phyloP scores from a whole-genome alignment of 139 green algal genomes.

The Parachlorella kessleri region DNA sequence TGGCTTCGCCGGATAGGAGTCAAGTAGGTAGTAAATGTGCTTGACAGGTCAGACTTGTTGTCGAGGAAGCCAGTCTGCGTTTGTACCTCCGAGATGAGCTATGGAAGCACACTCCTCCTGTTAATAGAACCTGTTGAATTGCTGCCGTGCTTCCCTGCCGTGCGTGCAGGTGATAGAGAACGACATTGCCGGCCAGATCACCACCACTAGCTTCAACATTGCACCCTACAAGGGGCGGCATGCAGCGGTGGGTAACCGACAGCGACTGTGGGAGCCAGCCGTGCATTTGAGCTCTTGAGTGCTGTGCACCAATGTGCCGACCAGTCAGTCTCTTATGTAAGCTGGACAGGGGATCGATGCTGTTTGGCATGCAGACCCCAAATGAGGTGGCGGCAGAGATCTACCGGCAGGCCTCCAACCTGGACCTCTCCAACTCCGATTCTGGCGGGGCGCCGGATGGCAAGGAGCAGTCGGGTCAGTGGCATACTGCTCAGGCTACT shows the following conservation, averaged over 20 bases:
- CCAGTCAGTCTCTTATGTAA: not conserved
- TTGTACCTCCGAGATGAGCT: not conserved
- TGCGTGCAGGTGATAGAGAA: conserved; percentile 74
- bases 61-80: not conserved
- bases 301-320: too few species aligned
- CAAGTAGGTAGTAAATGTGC: too few species aligned
- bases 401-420: not conserved
- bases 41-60: too few species aligned
- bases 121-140: too few species aligned
- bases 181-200: conserved; percentile 57
- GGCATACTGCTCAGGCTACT: too few species aligned
- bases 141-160: too few species aligned
- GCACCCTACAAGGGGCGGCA: conserved; percentile 43
- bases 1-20: too few species aligned
- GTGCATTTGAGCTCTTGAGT: too few species aligned
- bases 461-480: too few species aligned
- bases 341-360: not conserved
- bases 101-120: not conserved
- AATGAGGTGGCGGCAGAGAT: conserved; percentile 7
- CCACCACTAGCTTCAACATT: conserved; percentile 20
- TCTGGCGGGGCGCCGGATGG: too few species aligned
- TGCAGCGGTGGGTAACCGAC: not conserved
- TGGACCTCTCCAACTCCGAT: not conserved
- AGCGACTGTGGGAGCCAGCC: too few species aligned
- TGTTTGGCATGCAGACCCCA: not conserved